Evolutionary conservation across 1,284 basidiomycete species (phyloP), one percentile per base, ranked within the genome.

Genomic region (Laetiporus sulphureus): DNA sequence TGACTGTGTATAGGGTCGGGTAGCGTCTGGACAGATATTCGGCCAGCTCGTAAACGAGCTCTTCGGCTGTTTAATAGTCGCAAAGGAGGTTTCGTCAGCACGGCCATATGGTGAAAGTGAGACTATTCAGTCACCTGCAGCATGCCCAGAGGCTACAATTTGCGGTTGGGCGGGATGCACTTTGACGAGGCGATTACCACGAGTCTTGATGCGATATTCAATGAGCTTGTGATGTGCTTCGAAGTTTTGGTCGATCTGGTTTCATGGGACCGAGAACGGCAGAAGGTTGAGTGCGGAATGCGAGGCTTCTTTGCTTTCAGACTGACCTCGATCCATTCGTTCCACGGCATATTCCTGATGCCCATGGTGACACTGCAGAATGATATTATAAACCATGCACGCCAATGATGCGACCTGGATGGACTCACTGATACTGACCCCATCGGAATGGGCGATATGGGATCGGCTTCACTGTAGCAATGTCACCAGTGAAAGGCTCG

Each of bases 301-400:
- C n/a, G n/a, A n/a, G n/a, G n/a, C n/a, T n/a, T 33, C 3, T 30
- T 31, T 8, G 21, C 18, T 18, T 18, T 31, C 32, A 32, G 13
- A 13, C 7, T 27, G 33, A 76, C 75, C 64, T 83, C 81, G 40
- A 83, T 74, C 81, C 82, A 84, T 40, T 81, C 75, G 15, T 69
- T 66, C 75, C 77, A 83, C 10, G 64, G 65, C 79, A 85, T 82
- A 40, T 60, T 66, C 16, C 78, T 71, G 47, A 83, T 77, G 42
- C 79, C 82, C 82, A 84, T 84, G 11, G 79, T 83, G 21, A 84
- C 71, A 52, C 82, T 83, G 35, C 5, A 33, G 29, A 37, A 7
- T n/a, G 33, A 20, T 32, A 18, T 13, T 10, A 38, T 16, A 18
- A 2, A 22, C 18, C n/a, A 32, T 25, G 10, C n/a, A n/a, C n/a